Conservation (phyloP, 805 yeast species). For the Candida piceae region DNA sequence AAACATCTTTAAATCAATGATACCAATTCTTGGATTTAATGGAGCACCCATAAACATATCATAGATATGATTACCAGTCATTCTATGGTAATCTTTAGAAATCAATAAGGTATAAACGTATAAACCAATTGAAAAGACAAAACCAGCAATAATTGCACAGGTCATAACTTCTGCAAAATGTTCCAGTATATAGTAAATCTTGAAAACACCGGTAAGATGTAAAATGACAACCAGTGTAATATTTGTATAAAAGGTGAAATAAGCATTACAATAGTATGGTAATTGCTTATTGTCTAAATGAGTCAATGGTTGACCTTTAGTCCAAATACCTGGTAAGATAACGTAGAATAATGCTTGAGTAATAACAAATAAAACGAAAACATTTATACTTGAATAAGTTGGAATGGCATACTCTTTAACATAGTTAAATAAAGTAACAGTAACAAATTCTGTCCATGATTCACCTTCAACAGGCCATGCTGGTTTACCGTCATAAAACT, state of each 20-base stretch:
- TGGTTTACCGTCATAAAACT: conserved; percentile 67
- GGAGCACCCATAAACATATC: conserved; percentile 98
- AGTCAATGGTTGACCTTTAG: conserved; percentile 87
- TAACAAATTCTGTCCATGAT: conserved; percentile 45
- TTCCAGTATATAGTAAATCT: conserved; percentile 69
- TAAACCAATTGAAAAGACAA: conserved; percentile 58
- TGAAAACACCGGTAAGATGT: conserved; percentile 73
- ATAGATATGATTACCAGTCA: conserved; percentile 88
- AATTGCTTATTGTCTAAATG: conserved; percentile 77
- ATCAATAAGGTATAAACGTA: conserved; percentile 63
- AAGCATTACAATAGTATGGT: conserved; percentile 91
- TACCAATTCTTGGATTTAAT: conserved; percentile 90
- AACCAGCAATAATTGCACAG: conserved; percentile 79
- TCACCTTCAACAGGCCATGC: conserved; percentile 63
- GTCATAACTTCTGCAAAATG: conserved; percentile 90
- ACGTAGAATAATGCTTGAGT: conserved; percentile 73
- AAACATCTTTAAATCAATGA: conserved; percentile 91
- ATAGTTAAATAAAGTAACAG: conserved; percentile 36
- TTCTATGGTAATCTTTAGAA: conserved; percentile 74
- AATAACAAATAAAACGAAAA: conserved; percentile 65
- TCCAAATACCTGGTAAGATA: conserved; percentile 88
- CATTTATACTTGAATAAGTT: conserved; percentile 52
- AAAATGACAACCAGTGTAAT: conserved; percentile 51
- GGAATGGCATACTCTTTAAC: conserved; percentile 56
- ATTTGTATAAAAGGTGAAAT: conserved; percentile 73